Evolutionary conservation across 1,284 basidiomycete genomes (phyloP), one percentile per base, ranked within the genome.

Genomic region (Austroboletus olivaceoglutinosus): DNA sequence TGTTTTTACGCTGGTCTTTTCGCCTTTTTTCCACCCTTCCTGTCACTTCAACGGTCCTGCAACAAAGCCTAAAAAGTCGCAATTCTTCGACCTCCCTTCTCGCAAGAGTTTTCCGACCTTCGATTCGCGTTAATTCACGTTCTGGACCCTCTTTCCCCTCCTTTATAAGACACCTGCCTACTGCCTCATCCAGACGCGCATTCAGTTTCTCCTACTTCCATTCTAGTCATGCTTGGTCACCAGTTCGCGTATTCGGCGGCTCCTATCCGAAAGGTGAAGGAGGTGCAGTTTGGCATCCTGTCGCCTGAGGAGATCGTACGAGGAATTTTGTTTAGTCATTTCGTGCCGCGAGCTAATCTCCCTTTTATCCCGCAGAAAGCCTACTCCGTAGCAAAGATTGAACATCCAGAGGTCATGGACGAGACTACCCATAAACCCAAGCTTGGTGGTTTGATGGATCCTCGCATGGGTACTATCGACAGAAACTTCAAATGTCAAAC

Each of bases 401-500:
- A 99, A 75, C 88, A 92, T 73, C 94, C 96, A 15, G 97, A 99
- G 70, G 94, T 98, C 55, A 94, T 95, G 85, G 97, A 99, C 68
- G 97, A 99, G 71, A 76, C 84, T 30, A 91, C 86, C 2, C 89
- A 85, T 68, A 91, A 86, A 70, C 91, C 88, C 47, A 96, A 94
- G 76, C 79, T 85, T 51, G 94, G 91, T 53, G 97, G 97, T 55
- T 79, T 99, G 62, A 97, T 97, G 84, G 97, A 99, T 75, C 93
- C 95, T 47, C 86, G 93, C 53, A 93, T 99, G 86, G 97, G 97
- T 43, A 99, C 92, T 43, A 98, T 98, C 70, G 96, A 99, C 77
- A 84, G 97, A 58, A 98, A 98, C 73, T 98, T 97, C 78, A 99
- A 99, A 78, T 99, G 97, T 70, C 94, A 98, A 76, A 99, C 97